Evolutionary conservation across 305 asterid genomes (phyloP).

Genomic region (Caryopteris hybrid): DNA sequence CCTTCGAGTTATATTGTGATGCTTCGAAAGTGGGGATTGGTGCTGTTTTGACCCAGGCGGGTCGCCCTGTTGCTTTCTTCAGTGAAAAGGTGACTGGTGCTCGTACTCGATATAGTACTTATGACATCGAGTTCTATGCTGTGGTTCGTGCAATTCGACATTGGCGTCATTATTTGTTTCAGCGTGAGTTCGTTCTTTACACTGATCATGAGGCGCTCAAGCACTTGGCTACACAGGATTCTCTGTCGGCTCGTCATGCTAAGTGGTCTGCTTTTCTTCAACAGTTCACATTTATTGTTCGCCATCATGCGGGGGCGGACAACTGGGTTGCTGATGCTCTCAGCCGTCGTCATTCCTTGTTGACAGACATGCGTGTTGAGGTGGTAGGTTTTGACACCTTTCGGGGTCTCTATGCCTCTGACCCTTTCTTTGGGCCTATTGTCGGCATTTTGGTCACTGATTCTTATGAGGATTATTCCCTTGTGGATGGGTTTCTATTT

Average conservation of each 20-base stretch:
- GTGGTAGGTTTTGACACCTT: background rate
- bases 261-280: background rate
- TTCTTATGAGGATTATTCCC: background rate
- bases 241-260: background rate
- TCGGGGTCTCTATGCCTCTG: background rate
- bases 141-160: too few species aligned
- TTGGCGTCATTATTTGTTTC: too few species aligned
- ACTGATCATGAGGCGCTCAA: too few species aligned
- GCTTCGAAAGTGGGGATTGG: too few species aligned
- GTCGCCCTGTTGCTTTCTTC: background rate
- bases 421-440: background rate
- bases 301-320: background rate
- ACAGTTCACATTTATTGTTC: too few species aligned
- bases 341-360: background rate
- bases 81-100: background rate
- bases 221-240: too few species aligned
- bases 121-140: too few species aligned
- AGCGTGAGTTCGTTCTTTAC: too few species aligned
- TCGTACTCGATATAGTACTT: background rate
- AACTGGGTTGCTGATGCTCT: background rate
- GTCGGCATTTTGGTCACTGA: too few species aligned
- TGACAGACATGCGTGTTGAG: background rate
- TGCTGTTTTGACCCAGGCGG: background rate
- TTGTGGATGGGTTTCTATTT: background rate
- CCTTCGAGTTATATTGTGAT: background rate